A percentile compares a stretch with the other conserved stretches of the same genome.
These are phyloP conservation scores for Chrysosporium keratinophilum DNA, from an alignment of 2,329 filamentous ascomycete species.

Conservation along the genomic window DNA sequence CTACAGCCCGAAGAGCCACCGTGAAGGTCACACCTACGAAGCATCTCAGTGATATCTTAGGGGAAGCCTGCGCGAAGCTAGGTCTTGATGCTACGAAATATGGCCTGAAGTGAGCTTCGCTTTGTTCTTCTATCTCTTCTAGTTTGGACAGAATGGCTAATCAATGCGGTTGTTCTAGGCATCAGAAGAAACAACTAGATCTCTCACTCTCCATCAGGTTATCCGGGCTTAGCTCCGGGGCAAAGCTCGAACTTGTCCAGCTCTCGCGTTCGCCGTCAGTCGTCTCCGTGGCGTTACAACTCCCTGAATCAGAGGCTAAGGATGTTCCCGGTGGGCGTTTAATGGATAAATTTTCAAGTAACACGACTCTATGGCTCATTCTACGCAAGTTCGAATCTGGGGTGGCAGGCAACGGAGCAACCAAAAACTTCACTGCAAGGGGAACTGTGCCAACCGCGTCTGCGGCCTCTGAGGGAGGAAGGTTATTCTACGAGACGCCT, in stretches of 20 bases:
- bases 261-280: slow-evolving; percentile 75
- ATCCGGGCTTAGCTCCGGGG: slow-evolving; percentile 70
- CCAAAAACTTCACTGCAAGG: slow-evolving; percentile 73
- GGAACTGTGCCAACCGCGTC: slow-evolving; percentile 55
- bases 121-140: background rate
- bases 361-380: slow-evolving; percentile 79
- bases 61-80: slow-evolving; percentile 79
- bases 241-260: slow-evolving; percentile 84
- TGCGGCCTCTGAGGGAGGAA: slow-evolving; percentile 51
- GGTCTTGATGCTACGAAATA: slow-evolving; percentile 62
- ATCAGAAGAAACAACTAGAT: slow-evolving; percentile 77
- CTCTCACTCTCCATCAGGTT: slow-evolving; percentile 75
- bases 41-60: slow-evolving; percentile 71
- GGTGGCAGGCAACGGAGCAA: slow-evolving; percentile 49
- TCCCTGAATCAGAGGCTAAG: slow-evolving; percentile 60
- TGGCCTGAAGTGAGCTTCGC: slow-evolving; percentile 58
- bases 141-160: background rate
- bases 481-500: slow-evolving; percentile 80
- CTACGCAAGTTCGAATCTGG: slow-evolving; percentile 81
- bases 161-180: slow-evolving; percentile 36
- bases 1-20: slow-evolving; percentile 62
- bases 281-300: slow-evolving; percentile 78
- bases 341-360: slow-evolving; percentile 76
- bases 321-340: slow-evolving; percentile 56
- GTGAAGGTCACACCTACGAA: slow-evolving; percentile 76